Conservation (phyloP, 805 yeast genomes). For the Geotrichum ghanense region DNA sequence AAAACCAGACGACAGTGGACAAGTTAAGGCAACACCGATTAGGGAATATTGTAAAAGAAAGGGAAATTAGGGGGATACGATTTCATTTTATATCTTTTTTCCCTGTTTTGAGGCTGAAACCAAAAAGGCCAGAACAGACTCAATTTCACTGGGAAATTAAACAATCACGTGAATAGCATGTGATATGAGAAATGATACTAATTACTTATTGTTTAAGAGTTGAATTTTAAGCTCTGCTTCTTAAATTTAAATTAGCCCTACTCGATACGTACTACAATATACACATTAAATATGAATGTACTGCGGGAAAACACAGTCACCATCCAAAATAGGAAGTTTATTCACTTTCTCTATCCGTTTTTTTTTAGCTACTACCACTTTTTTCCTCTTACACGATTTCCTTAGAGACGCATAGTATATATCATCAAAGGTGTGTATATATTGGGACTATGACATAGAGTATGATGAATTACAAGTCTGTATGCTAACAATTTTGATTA, state of each 20-base stretch:
- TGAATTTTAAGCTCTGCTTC: too few species aligned
- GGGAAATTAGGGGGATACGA: background rate
- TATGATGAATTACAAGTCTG: background rate
- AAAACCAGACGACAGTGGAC: too few species aligned
- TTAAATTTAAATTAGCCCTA: too few species aligned
- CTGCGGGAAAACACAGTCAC: background rate
- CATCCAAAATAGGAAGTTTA: background rate
- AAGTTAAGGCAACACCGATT: too few species aligned
- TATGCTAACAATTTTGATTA: background rate
- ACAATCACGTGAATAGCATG: too few species aligned
- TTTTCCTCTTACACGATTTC: background rate
- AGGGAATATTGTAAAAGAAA: background rate
- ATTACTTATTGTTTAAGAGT: background rate
- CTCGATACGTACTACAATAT: background rate
- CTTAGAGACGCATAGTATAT: background rate
- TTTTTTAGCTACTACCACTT: background rate
- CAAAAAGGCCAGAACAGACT: background rate
- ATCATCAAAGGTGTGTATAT: background rate
- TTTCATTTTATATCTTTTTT: slow-evolving; percentile 1
- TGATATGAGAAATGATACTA: too few species aligned
- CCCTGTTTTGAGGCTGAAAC: slow-evolving; percentile 2
- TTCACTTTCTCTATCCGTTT: background rate
- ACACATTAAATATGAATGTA: background rate
- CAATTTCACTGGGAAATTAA: too few species aligned
- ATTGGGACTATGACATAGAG: too few species aligned